Evolutionary conservation across 495 filamentous ascomycete species (phyloP), one percentile per base, ranked within the genome.

Genomic region (Jackrogersella multiformis): DNA sequence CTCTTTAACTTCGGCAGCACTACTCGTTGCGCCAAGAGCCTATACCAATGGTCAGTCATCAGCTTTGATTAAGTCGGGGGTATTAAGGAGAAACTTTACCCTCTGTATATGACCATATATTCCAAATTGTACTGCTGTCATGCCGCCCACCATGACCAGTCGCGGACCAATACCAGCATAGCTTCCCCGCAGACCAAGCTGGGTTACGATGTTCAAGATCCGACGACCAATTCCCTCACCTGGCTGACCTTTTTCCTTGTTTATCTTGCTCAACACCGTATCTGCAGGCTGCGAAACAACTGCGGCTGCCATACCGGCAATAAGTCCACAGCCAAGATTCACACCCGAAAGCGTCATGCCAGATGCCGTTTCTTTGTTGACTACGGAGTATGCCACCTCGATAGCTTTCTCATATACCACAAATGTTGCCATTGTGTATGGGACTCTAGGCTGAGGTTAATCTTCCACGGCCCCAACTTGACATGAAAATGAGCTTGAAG

Each of bases 381-480:
- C 83, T 61, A 88, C 78, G 26, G 73, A 74, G 61, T 75, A 68
- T 81, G 87, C 91, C 80, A 87, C 74, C 79, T 94, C 91, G 66
- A 85, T 76, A 70, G 89, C 89, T 78, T 94, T 93, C 81, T 95
- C 92, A 82, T 88, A 94, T 64, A 93, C 92, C 77, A 93, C 90
- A 83, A 95, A 95, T 77, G 92, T 95, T 77, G 92, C 85, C 89
- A 93, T 93, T 70, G 92, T 94, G 82, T 95, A 95, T 18, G 92
- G 92, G 66, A 95, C 89, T 63, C 74, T 77, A 13, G 28, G 32
- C 20, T 9, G 24, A 21, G 16, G 53, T 56, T 49, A 58, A 55
- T n/a, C 12, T 48, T 45, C 18, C 55, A 20, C 6, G 10, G 9
- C 34, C 0, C 12, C 13, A 8, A 8, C 15, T 16, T 24, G 39